Percentiles rank a stretch among this genome's conserved stretches.
Evolutionary conservation across 352 stramenopile species (phyloP).

Genomic region (Lagenidium sp.): DNA sequence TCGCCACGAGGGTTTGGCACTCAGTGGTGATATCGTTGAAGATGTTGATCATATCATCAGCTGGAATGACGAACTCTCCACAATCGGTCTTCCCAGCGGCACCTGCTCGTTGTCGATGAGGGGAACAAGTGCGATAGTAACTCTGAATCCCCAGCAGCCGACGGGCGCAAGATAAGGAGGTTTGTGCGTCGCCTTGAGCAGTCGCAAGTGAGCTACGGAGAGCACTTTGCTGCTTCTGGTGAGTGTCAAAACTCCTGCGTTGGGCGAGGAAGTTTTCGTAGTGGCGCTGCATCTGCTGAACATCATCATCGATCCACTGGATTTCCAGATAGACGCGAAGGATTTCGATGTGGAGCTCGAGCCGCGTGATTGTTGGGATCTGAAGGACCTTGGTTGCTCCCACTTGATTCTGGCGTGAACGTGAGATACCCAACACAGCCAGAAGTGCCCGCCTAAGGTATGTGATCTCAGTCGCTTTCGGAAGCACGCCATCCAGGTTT

Average conservation of each 20-base stretch:
- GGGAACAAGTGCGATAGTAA: conserved; percentile 11
- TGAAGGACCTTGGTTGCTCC: no score
- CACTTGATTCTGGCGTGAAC: no score
- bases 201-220: background rate
- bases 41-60: conserved; percentile 8
- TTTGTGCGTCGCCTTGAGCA: conserved; percentile 5
- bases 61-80: conserved; percentile 12
- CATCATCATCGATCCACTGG: conserved; percentile 31
- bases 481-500: no score
- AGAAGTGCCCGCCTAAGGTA: no score
- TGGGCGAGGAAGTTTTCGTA: conserved; percentile 32
- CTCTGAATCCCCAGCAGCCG: conserved; percentile 1
- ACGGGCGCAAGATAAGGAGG: background rate
- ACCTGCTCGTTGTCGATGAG: no score
- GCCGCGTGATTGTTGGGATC: conserved; percentile 2
- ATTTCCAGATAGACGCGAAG: conserved; percentile 31
- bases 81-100: background rate
- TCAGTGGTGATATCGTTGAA: no score
- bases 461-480: no score
- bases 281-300: conserved; percentile 26
- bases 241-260: conserved; percentile 17
- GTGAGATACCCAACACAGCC: no score
- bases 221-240: conserved; percentile 4
- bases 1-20: background rate
- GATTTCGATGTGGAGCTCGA: conserved; percentile 13